Base-by-base conservation (phyloP, 352 stramenopile species). In the Peronospora belbahrii region DNA sequence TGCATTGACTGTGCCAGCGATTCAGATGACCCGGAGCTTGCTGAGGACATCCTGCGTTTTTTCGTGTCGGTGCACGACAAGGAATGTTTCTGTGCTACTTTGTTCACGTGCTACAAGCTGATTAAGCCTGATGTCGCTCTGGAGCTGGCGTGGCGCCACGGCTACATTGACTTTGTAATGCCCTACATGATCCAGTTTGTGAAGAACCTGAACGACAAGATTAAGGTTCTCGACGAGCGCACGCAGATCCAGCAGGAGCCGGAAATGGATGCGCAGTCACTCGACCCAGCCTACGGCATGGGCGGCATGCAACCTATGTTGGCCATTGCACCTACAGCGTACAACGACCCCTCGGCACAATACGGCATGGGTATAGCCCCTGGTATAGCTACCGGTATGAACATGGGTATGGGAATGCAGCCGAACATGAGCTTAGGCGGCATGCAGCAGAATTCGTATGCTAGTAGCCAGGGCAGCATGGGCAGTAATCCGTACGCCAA, bases 141-240 rank as follows among this genome's bases (percentile, higher is more conserved):
- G 35, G 97, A 99, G 67, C 82, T 99, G 27, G 96, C 95, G 30
- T 99, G 96, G 96, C 86, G 97, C 57, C 97, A 99, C 65, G 94
- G 95, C 44, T 98, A 99, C 75, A 85, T 95, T 17, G 91, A 99
- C 74, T 99, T 98, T 61, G 92, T 97, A 35, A 99, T 99, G 95
- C 97, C 97, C 23, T 99, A 98, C 85, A 92, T 99, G 74, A 98
- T 99, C 63, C 96, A 99, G 75, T 99, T 97, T 48, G 82, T 99
- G 46, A 95, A 97, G 59, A 96, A 98, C 66, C 71, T 97, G 40
- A 84, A 95, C 69, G 87, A 97, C 11, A 94, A 97, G 62, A 77
- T 99, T 11, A 90, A 97, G 62, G 77, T 69, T 7, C 70, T 99
- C 31, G 88, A 97, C 43, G 83, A 94, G 46, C 82, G 85, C 60